Percentiles rank a stretch among this genome's conserved stretches.
Conservation (phyloP, 805 yeast species). For the Spathaspora sp. region DNA sequence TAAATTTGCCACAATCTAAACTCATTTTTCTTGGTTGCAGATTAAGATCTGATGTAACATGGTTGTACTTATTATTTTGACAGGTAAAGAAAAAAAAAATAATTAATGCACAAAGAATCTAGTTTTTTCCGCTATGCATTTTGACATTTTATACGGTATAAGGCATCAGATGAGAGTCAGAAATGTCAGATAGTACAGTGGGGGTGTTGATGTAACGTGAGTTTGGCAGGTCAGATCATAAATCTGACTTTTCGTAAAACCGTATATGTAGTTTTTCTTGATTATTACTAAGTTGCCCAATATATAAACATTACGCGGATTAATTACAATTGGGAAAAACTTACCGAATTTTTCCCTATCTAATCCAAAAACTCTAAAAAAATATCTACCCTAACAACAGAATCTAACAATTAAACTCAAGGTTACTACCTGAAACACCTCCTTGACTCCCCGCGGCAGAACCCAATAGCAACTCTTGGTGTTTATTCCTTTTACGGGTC, state of each 20-base stretch:
- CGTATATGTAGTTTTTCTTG: too few relatives aligned
- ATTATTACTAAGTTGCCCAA: too few relatives aligned
- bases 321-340: not conserved
- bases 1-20: too few relatives aligned
- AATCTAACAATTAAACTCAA: not conserved
- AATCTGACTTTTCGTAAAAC: too few relatives aligned
- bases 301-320: not conserved
- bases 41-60: not conserved
- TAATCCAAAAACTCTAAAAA: not conserved
- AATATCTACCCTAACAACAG: not conserved
- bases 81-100: not conserved
- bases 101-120: not conserved
- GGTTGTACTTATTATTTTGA: not conserved
- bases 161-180: too few relatives aligned
- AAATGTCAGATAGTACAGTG: too few relatives aligned
- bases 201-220: too few relatives aligned
- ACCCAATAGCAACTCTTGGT: not conserved
- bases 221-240: too few relatives aligned
- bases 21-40: not conserved
- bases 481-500: too few relatives aligned
- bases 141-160: too few relatives aligned
- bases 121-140: not conserved
- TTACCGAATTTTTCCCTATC: not conserved
- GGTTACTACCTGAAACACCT: too few relatives aligned
- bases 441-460: not conserved